Evolutionary conservation across 1,284 basidiomycete species (phyloP), one percentile per base, ranked within the genome.

Genomic region (Puccinia triticina): DNA sequence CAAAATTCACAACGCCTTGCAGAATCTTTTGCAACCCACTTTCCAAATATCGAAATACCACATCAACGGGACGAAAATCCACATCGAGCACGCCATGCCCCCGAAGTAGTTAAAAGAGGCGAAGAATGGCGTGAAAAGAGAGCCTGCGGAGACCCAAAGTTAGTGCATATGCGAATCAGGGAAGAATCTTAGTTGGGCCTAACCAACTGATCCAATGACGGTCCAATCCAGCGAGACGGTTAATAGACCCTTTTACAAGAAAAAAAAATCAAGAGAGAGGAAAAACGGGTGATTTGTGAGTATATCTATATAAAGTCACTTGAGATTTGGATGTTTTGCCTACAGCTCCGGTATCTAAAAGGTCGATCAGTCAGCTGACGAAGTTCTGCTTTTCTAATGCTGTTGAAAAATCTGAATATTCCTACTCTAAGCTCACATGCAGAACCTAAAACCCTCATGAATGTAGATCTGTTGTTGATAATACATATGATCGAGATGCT

Each of bases 401-500:
- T 40, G 23, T 37, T 32, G n/a, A 8, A 40, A 21, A n/a, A 66
- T 10, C 18, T 40, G 37, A 66, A 66, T 66, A 37, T 11, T 21
- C 16, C 48, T 8, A 40, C 18, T 40, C 4, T 14, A 23, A 50
- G n/a, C 57, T 82, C 50, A 82, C 79, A 82, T n/a, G 79, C 79
- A 53, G 79, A 82, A 18, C 79, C 79, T 48, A 82, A 50, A 32
- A 82, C 79, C 46, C 79, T 82, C 79, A 82, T 82, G 21, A 82
- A 74, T 74, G 53, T 59, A 46, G 69, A 73, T 29, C 83, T 80
- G 80, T 86, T 85, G 84, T 86, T 84, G 43, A 86, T 83, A 26
- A 86, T 83, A 75, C 87, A 87, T 4, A 87, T 85, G 59, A 87
- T 80, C 0, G 87, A 86, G 21, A 87, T 84, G 57, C 85, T 85